phyloP scores from a whole-genome alignment of 2,329 filamentous ascomycete genomes.

The Xylaria sp. region DNA sequence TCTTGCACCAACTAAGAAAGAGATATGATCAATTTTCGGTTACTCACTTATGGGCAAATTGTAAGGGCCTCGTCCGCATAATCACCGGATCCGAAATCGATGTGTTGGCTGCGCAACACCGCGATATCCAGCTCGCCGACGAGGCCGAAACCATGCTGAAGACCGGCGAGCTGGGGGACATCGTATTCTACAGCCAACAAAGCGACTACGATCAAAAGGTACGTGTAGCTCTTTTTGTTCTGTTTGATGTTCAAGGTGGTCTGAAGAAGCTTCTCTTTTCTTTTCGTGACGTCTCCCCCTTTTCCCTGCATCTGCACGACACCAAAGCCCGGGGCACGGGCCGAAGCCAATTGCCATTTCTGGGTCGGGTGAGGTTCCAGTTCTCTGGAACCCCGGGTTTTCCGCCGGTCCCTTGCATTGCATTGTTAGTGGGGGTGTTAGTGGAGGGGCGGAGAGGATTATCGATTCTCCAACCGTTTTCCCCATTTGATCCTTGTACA shows the following conservation, averaged over 20 bases:
- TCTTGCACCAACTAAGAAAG: constrained; percentile 10
- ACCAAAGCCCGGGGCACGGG: not conserved
- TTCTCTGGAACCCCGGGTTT: not conserved
- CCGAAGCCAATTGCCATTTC: not conserved
- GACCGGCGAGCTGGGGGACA: not conserved
- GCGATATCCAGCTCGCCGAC: constrained; percentile 1
- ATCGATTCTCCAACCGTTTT: not conserved
- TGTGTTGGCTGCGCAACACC: constrained; percentile 20
- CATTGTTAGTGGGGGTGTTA: not conserved
- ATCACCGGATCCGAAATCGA: constrained; percentile 3
- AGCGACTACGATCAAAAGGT: constrained; percentile 1
- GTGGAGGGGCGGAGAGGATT: not conserved
- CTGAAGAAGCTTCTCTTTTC: not conserved
- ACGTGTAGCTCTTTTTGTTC: constrained; percentile 14
- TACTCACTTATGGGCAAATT: not conserved
- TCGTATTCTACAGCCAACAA: constrained; percentile 27
- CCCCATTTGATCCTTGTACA: not conserved
- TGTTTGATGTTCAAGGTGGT: not conserved
- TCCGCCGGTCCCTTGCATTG: not conserved
- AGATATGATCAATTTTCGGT: no score
- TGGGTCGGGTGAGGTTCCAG: not conserved
- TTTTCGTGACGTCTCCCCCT: not conserved
- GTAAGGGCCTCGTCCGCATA: constrained; percentile 4
- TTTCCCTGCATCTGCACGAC: not conserved
- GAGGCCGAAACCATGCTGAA: not conserved